These are phyloP conservation scores for Botrytis elliptica DNA, from an alignment of 2,329 filamentous ascomycete species.

Conservation along the genomic window DNA sequence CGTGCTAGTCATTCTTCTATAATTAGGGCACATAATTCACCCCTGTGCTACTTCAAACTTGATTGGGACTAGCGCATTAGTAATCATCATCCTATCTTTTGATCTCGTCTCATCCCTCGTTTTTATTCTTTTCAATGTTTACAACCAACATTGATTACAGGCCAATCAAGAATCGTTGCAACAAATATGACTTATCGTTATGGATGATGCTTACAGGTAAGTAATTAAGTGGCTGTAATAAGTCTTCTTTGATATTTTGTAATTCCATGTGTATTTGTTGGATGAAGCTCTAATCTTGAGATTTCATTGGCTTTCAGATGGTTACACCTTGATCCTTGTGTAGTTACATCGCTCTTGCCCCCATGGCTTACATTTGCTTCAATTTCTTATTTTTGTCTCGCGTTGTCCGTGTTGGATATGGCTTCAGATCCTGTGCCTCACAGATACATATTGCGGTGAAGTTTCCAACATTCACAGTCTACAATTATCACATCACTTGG, in stretches of 20 bases:
- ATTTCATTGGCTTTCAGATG: background rate
- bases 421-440: background rate
- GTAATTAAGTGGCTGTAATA: background rate
- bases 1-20: background rate
- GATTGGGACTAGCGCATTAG: background rate
- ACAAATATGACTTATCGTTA: background rate
- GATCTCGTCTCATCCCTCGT: background rate
- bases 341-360: constrained; percentile 7
- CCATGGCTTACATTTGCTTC: background rate
- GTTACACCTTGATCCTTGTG: background rate
- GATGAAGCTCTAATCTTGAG: background rate
- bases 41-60: background rate
- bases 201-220: background rate
- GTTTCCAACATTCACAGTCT: background rate
- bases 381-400: background rate
- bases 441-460: background rate
- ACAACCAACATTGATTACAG: background rate
- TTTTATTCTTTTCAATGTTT: background rate
- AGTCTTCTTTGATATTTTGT: background rate
- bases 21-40: background rate
- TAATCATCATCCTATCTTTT: background rate
- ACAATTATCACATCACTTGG: background rate
- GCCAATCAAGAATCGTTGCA: background rate
- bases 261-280: background rate
- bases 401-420: background rate